Conservation (phyloP, 805 yeast species). For the Lipomyces sp. region DNA sequence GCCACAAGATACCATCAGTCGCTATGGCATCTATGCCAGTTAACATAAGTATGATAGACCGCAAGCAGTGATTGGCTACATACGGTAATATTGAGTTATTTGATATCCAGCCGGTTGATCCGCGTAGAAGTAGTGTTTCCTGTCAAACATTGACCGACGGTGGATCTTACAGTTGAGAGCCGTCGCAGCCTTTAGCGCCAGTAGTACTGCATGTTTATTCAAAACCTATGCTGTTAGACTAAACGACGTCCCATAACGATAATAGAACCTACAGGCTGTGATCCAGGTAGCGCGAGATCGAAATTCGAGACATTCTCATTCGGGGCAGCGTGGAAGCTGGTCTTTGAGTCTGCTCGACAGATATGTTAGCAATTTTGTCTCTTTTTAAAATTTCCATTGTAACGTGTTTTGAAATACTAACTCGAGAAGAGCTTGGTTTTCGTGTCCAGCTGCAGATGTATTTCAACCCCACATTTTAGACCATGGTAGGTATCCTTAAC, state of each 20-base stretch:
- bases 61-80: neutral
- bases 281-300: slow-evolving; percentile 89
- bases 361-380: slow-evolving; percentile 16
- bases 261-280: slow-evolving; percentile 63
- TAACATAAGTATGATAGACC: neutral
- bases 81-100: slow-evolving; percentile 78
- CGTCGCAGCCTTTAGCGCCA: slow-evolving; percentile 73
- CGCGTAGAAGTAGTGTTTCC: slow-evolving; percentile 95
- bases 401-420: slow-evolving; percentile 19
- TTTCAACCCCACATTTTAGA: slow-evolving; percentile 86
- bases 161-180: slow-evolving; percentile 68
- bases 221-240: slow-evolving; percentile 46
- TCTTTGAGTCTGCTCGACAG: slow-evolving; percentile 46
- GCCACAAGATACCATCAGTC: slow-evolving; percentile 59
- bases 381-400: neutral
- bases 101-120: slow-evolving; percentile 98
- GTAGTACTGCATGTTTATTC: slow-evolving; percentile 72
- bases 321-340: slow-evolving; percentile 54
- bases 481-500: slow-evolving; percentile 12
- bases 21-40: slow-evolving; percentile 66
- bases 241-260: neutral
- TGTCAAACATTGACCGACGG: slow-evolving; percentile 69
- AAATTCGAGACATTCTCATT: slow-evolving; percentile 75
- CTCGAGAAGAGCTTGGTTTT: slow-evolving; percentile 73
- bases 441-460: slow-evolving; percentile 87